Evolutionary conservation across 1,284 basidiomycete genomes (phyloP).

Genomic region (Irpex sp.): DNA sequence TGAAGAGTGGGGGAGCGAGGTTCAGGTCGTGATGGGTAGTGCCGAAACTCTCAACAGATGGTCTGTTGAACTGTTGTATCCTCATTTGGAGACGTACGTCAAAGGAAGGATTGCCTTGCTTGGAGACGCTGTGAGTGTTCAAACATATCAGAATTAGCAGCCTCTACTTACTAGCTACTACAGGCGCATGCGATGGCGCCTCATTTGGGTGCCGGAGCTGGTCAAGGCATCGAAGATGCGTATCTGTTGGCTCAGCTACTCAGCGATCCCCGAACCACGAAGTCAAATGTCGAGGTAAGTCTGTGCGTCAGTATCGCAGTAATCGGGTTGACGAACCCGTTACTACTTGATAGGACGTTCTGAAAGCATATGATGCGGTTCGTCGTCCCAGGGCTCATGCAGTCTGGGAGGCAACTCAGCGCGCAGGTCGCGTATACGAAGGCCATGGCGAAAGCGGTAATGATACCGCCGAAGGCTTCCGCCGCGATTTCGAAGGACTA

Average conservation of each 20-base stretch:
- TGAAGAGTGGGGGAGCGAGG: slow-evolving; percentile 47
- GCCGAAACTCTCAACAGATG: slow-evolving; percentile 52
- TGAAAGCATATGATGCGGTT: slow-evolving; percentile 11
- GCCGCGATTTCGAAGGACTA: neutral
- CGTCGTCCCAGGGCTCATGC: slow-evolving; percentile 11
- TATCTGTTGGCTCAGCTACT: slow-evolving; percentile 48
- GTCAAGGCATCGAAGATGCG: slow-evolving; percentile 62
- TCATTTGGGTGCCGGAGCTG: slow-evolving; percentile 58
- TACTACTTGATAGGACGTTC: neutral
- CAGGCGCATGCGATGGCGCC: slow-evolving; percentile 60
- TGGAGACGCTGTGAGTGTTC: slow-evolving; percentile 50
- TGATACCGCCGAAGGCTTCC: neutral
- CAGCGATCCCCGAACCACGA: slow-evolving; percentile 38
- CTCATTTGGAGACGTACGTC: slow-evolving; percentile 44
- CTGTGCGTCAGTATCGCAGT: too few species aligned
- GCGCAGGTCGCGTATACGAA: slow-evolving; percentile 9
- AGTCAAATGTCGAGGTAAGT: slow-evolving; percentile 42
- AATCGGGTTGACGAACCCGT: too few species aligned
- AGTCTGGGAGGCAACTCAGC: slow-evolving; percentile 12
- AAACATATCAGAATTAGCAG: neutral
- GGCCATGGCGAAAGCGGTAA: slow-evolving; percentile 6
- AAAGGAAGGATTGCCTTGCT: slow-evolving; percentile 47
- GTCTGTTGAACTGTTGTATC: slow-evolving; percentile 53
- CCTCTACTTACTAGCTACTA: neutral
- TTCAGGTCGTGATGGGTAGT: slow-evolving; percentile 38